Evolutionary conservation across 2,329 filamentous ascomycete species (phyloP).

Genomic region (Clonostachys sp.): DNA sequence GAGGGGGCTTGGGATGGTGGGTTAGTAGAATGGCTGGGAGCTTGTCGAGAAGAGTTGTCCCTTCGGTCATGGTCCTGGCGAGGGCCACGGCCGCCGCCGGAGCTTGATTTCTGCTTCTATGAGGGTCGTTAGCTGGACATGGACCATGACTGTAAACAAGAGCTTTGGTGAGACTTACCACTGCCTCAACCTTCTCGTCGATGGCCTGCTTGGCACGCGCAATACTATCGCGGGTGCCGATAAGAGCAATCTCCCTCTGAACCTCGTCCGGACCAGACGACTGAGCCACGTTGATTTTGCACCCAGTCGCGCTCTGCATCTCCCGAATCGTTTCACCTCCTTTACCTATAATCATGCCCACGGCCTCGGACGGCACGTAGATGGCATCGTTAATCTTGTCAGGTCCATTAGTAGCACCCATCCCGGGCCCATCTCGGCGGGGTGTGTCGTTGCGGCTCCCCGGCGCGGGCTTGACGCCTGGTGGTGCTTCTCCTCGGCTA

Average conservation of each 20-base stretch:
- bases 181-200: slow-evolving; percentile 87
- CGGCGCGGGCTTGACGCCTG: neutral
- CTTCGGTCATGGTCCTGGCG: slow-evolving; percentile 51
- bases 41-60: slow-evolving; percentile 40
- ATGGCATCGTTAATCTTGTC: slow-evolving; percentile 81
- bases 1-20: slow-evolving; percentile 36
- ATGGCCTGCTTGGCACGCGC: slow-evolving; percentile 78
- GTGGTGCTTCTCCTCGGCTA: slow-evolving; percentile 51
- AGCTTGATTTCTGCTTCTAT: slow-evolving; percentile 51
- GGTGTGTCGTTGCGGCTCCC: slow-evolving; percentile 21
- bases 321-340: slow-evolving; percentile 91
- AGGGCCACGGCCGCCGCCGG: slow-evolving; percentile 35
- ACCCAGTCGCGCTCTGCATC: slow-evolving; percentile 82
- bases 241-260: slow-evolving; percentile 81
- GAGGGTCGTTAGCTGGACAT: slow-evolving; percentile 17
- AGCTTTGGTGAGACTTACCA: slow-evolving; percentile 50
- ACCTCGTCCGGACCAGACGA: slow-evolving; percentile 72
- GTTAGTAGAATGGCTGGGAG: slow-evolving; percentile 35
- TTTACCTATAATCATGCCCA: slow-evolving; percentile 96
- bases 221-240: slow-evolving; percentile 74
- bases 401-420: slow-evolving; percentile 4
- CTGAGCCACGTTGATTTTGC: slow-evolving; percentile 92
- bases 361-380: slow-evolving; percentile 82
- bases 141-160: neutral
- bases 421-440: slow-evolving; percentile 25